Base-by-base conservation (phyloP, 78 protist genomes). In the Dictyostelium firmibasis region DNA sequence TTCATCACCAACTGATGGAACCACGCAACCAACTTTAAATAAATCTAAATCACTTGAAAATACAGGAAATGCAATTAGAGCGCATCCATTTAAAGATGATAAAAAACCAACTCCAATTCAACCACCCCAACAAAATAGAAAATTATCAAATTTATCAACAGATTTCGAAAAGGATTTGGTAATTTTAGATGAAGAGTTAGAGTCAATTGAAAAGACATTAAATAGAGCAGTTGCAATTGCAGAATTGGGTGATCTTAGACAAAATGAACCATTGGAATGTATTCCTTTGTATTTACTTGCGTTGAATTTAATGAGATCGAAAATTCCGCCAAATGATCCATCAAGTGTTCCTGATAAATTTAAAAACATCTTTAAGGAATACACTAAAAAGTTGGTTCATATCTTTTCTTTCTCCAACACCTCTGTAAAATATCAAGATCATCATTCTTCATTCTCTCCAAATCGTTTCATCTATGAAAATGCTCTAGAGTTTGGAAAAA, bases 111-210 rank as follows among this genome's bases (percentile, higher is more conserved):
- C 29, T 38, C 33, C 10, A 57, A 14, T 7, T 36, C 72, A 16
- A 7, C 47, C 4, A 82, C 89, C 4, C 64, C 77, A 33, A 81
- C 67, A 25, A 84, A 35, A 10, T 35, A 35, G 38, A 31, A 81
- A 77, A 53, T 77, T 25, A 78, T 38, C 27, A 14, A 72, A 74
- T 31, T 64, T 77, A 64, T 67, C 82, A 4, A 31, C 74, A 1
- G 94, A 89, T 70, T 89, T 89, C 81, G 94, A 89, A 89, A 89
- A 50, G 33, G 87, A 81, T 81, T 89, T 85, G 67, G 94, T 89
- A 7, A 89, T 89, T 69, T 50, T 89, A 8, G 94, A 81, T 38
- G 88, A 76, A 38, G 92, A 89, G 72, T 14, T 47, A 33, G 35
- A 43, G 10, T 79, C 84, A 10, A 69, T 25, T 10, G 94, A 89